phyloP scores from a whole-genome alignment of 2,329 filamentous ascomycete genomes.

The Metarhizium guizhouense region DNA sequence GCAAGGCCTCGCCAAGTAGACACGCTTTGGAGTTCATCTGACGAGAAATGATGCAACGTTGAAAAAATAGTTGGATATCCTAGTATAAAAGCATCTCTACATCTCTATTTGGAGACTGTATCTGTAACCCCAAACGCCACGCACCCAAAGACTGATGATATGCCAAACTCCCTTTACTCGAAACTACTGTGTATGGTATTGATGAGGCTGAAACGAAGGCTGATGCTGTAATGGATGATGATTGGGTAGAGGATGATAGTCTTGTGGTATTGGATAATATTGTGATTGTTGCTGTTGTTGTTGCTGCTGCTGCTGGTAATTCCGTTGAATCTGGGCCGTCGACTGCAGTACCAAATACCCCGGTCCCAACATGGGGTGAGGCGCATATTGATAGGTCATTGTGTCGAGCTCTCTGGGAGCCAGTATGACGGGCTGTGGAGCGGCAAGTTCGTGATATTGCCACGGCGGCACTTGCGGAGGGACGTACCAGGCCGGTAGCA shows the following conservation, averaged over 20 bases:
- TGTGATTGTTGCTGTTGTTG: neutral
- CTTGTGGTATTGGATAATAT: neutral
- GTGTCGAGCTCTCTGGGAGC: slow-evolving; percentile 5
- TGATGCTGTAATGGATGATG: slow-evolving; percentile 1
- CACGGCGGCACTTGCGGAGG: slow-evolving; percentile 1
- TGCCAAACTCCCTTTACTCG: neutral
- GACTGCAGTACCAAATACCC: slow-evolving; percentile 8
- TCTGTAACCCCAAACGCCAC: neutral
- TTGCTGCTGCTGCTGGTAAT: neutral
- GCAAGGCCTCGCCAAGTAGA: too few relatives aligned
- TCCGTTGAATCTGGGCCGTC: slow-evolving; percentile 1
- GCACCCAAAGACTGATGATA: neutral
- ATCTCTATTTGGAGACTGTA: neutral
- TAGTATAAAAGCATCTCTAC: neutral
- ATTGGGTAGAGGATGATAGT: neutral
- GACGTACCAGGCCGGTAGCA: neutral
- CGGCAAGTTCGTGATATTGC: slow-evolving; percentile 2
- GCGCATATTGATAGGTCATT: slow-evolving; percentile 5
- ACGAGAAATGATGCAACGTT: neutral
- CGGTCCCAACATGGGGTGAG: slow-evolving; percentile 6
- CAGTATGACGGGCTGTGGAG: neutral
- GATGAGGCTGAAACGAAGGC: slow-evolving; percentile 1
- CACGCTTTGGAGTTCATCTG: too few relatives aligned
- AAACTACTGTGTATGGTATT: slow-evolving; percentile 5
- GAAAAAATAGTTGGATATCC: neutral